These are phyloP conservation scores for Sporobolomyces pararoseus DNA, from an alignment of 768 basidiomycete species.

Conservation along the genomic window DNA sequence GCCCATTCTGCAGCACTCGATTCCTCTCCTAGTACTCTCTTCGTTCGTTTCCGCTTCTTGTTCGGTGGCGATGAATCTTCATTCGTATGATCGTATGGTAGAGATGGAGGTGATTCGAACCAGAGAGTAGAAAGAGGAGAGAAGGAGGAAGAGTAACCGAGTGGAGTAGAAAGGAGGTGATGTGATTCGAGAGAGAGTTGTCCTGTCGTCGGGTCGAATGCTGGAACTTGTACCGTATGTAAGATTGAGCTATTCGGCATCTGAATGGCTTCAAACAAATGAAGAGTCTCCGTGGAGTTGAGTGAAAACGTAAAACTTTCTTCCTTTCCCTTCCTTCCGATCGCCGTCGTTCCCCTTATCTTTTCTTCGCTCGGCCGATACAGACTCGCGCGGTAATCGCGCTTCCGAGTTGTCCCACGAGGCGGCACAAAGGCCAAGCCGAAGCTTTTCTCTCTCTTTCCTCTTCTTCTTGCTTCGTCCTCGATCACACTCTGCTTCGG, in stretches of 20 bases:
- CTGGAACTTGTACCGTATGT: not conserved
- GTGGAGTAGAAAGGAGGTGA: conserved; percentile 31
- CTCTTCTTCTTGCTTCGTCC: too few relatives aligned
- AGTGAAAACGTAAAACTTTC: too few relatives aligned
- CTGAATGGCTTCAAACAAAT: not conserved
- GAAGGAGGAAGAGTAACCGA: conserved; percentile 1
- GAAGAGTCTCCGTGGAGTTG: too few relatives aligned
- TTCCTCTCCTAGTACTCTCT: conserved; percentile 5
- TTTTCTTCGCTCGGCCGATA: not conserved
- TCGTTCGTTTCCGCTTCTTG: not conserved
- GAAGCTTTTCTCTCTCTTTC: too few relatives aligned
- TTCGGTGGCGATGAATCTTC: not conserved
- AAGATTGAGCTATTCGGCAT: conserved; percentile 1
- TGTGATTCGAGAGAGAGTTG: conserved; percentile 18
- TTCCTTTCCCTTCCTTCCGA: not conserved
- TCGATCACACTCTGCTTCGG: not conserved
- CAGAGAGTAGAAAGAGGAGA: not conserved
- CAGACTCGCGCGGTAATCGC: not conserved
- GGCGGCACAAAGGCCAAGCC: too few relatives aligned
- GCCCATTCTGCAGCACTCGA: conserved; percentile 23
- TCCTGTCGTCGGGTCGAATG: conserved; percentile 19
- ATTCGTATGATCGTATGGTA: not conserved
- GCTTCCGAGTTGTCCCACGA: too few relatives aligned
- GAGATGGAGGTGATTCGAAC: conserved; percentile 3
- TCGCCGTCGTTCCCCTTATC: not conserved